Conservation (phyloP, 1,284 basidiomycete genomes). For the Abortiporus biennis region DNA sequence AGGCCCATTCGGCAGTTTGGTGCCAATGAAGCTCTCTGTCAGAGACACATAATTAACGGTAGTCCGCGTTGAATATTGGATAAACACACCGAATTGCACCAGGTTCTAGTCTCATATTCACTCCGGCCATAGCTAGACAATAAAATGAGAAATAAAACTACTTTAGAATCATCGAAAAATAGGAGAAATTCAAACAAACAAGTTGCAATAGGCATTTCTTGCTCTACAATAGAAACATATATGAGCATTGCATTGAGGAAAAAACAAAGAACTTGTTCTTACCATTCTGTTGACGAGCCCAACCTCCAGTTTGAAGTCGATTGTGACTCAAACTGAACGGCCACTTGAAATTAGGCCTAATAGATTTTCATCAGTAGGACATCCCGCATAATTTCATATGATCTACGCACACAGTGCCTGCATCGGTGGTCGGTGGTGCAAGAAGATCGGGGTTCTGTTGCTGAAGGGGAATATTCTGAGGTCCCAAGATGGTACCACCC, state of each 20-base stretch:
- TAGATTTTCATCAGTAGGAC: not conserved
- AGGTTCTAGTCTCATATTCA: slow-evolving; percentile 63
- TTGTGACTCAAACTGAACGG: slow-evolving; percentile 64
- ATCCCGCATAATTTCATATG: slow-evolving; percentile 8
- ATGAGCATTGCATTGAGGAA: not conserved
- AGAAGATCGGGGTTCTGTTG: slow-evolving; percentile 51
- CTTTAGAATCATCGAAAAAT: not conserved
- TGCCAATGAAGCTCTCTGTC: slow-evolving; percentile 15
- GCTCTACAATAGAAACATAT: slow-evolving; percentile 25
- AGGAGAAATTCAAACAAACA: slow-evolving; percentile 26
- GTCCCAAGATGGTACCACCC: slow-evolving; percentile 48
- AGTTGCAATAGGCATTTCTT: slow-evolving; percentile 54
- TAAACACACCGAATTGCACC: slow-evolving; percentile 51
- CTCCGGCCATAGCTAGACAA: slow-evolving; percentile 62
- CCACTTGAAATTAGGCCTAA: slow-evolving; percentile 54
- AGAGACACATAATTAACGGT: not conserved
- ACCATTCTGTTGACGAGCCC: slow-evolving; percentile 67
- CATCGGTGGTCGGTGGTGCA: slow-evolving; percentile 56
- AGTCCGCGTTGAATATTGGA: not conserved
- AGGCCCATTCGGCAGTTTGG: slow-evolving; percentile 13
- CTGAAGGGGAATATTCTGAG: slow-evolving; percentile 42
- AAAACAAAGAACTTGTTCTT: slow-evolving; percentile 12
- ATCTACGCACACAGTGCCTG: slow-evolving; percentile 44
- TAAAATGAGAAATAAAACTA: no score
- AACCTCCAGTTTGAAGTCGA: slow-evolving; percentile 63